Conservation (phyloP, 2,329 filamentous ascomycete genomes). For the Paecilomyces sp. region DNA sequence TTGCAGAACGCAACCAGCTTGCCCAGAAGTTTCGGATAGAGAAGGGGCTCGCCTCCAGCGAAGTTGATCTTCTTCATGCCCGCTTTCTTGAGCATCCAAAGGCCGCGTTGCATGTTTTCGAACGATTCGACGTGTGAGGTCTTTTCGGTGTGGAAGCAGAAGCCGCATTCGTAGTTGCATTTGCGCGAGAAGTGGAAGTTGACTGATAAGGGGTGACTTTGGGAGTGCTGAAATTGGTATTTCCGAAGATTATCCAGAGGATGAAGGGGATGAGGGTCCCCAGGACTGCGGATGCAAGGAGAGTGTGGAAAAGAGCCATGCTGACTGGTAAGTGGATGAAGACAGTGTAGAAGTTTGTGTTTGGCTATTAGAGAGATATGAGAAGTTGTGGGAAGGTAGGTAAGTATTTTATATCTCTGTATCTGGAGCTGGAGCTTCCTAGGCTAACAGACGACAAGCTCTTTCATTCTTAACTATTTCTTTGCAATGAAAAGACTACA, state of each 20-base stretch:
- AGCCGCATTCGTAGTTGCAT: constrained; percentile 37
- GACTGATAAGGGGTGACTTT: constrained; percentile 27
- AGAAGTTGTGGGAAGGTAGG: too few relatives aligned
- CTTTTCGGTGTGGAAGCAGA: constrained; percentile 53
- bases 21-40: constrained; percentile 40
- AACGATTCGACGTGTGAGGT: constrained; percentile 37
- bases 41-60: constrained; percentile 49
- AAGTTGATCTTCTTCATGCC: constrained; percentile 53
- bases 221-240: not conserved
- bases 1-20: constrained; percentile 44
- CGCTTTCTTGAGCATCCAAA: constrained; percentile 40
- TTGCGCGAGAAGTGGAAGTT: constrained; percentile 33
- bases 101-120: constrained; percentile 38
- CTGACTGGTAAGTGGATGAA: not conserved
- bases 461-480: too few relatives aligned
- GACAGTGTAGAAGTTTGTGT: not conserved
- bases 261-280: not conserved
- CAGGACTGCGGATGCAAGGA: not conserved
- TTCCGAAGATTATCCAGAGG: not conserved
- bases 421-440: too few relatives aligned
- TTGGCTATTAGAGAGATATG: too few relatives aligned
- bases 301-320: not conserved
- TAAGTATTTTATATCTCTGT: not conserved
- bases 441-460: too few relatives aligned
- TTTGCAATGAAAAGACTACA: too few relatives aligned